A percentile compares a stretch with the other conserved stretches of the same genome.
phyloP scores from a whole-genome alignment of 306 rosid genomes.

The Quercus robur region DNA sequence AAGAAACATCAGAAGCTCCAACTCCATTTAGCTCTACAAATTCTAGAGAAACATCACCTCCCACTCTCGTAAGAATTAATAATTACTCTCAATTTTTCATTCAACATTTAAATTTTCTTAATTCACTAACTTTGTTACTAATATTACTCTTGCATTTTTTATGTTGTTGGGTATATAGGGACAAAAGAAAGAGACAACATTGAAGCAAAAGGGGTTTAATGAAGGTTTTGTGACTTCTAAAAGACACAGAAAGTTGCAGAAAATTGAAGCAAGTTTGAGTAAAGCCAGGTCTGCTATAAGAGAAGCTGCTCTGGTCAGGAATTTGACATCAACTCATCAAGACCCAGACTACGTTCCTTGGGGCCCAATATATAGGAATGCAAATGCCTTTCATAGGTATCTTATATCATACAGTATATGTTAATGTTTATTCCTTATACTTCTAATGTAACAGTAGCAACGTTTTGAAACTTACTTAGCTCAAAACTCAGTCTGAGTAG shows the following conservation, averaged over 20 bases:
- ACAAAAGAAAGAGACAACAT: conserved; percentile 26
- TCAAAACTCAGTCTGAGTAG: too few species aligned
- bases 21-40: neutral
- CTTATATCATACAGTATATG: too few species aligned
- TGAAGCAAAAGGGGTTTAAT: conserved; percentile 10
- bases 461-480: too few species aligned
- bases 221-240: conserved; percentile 1
- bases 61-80: neutral
- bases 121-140: neutral
- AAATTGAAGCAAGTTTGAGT: conserved; percentile 35
- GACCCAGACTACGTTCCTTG: conserved; percentile 54
- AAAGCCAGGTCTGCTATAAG: conserved; percentile 40
- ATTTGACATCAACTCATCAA: conserved; percentile 21
- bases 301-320: conserved; percentile 42
- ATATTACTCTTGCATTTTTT: neutral
- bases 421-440: neutral
- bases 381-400: conserved; percentile 51
- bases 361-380: conserved; percentile 46
- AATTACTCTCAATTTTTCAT: neutral
- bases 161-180: conserved; percentile 5
- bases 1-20: neutral
- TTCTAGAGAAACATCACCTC: neutral
- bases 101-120: neutral
- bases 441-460: too few species aligned
- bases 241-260: conserved; percentile 23